These are phyloP conservation scores for Dendrobium chrysotoxum DNA, from an alignment of 106 monocot genomes.

Conservation along the genomic window DNA sequence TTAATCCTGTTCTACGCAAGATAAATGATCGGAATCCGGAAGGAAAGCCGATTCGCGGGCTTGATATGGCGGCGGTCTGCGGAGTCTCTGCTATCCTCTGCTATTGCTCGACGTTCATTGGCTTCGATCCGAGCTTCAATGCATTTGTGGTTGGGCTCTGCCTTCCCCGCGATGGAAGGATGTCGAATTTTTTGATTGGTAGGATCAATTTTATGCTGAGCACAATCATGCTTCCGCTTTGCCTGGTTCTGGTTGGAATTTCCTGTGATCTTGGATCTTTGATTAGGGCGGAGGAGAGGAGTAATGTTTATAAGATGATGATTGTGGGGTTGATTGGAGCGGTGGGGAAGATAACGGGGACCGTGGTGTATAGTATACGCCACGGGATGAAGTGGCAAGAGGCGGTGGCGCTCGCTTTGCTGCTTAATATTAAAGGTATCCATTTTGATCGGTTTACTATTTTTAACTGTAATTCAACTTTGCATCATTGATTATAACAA, in stretches of 20 bases:
- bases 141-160: constrained; percentile 57
- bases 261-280: neutral
- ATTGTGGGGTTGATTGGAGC: constrained; percentile 12
- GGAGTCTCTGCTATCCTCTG: constrained; percentile 12
- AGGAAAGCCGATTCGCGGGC: constrained; percentile 43
- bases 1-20: constrained; percentile 14
- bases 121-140: constrained; percentile 27
- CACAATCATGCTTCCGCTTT: constrained; percentile 38
- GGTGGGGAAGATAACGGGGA: constrained; percentile 47
- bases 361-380: constrained; percentile 11
- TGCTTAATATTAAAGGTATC: constrained; percentile 45
- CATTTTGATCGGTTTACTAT: too few relatives aligned
- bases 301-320: constrained; percentile 6
- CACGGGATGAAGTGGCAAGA: constrained; percentile 42
- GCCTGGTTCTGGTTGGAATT: constrained; percentile 24
- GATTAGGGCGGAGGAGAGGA: neutral
- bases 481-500: too few relatives aligned
- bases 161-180: constrained; percentile 51
- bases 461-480: too few relatives aligned
- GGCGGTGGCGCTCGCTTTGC: constrained; percentile 37
- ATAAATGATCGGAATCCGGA: constrained; percentile 47
- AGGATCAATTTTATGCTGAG: constrained; percentile 50
- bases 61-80: constrained; percentile 24
- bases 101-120: neutral
- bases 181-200: constrained; percentile 44